Base-by-base conservation (phyloP, 108 stramenopile species). In the Nitzschia sp. region DNA sequence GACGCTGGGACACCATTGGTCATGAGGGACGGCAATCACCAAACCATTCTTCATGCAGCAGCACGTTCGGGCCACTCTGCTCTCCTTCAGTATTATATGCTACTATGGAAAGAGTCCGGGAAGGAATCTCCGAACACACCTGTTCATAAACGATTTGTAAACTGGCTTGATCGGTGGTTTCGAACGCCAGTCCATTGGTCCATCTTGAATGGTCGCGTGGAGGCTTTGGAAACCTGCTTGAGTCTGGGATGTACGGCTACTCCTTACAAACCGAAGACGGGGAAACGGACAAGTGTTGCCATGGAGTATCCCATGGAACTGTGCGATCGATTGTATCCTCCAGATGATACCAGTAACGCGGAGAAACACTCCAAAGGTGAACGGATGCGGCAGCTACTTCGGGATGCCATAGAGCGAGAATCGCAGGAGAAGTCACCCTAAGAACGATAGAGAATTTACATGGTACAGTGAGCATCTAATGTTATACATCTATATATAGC, bases 111-210 rank as follows among this genome's bases (percentile, higher is more conserved):
- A 42, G 41, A 67, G 19, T 11, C 11, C 2, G 51, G 52, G 44
- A 15, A 9, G 14, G 40, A 67, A 8, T n/a, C n/a, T 41, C 53
- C 53, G 6, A n/a, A 37, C 5, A 38, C 12, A 3, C 25, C 9
- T 7, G 12, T 10, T 3, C 8, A 20, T 3, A 51, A 65, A 38
- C 34, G 21, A 2, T 67, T 67, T 55, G 21, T 67, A 0, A 55
- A 67, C 40, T 67, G 54, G 54, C 20, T 24, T 37, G 66, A 67
- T 56, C 66, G 54, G 21, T 67, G 66, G 66, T 25, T 53, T 38
- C 69, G 92, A 62, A 85, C 89, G 3, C 85, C 93, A 11, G 90
- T 91, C 24, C 93, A 94, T 65, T 94, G 93, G 93, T 90, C 93
- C 7, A 75, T 88, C 19, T 65, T 94, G 43, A 90, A 94, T 69